phyloP scores from a whole-genome alignment of 129 eudicot genomes.

The Flaveria robusta region DNA sequence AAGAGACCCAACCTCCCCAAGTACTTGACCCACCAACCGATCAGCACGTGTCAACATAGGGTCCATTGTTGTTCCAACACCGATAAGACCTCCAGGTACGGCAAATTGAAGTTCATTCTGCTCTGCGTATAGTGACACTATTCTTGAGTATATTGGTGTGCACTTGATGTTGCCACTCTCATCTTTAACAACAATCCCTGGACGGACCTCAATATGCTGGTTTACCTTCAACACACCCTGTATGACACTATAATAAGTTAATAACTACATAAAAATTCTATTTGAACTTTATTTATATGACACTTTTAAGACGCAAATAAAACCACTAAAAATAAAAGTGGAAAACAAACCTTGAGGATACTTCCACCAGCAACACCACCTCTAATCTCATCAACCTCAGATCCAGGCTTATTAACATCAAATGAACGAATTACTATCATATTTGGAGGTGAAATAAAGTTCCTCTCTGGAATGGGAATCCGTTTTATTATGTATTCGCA shows the following conservation, averaged over 20 bases:
- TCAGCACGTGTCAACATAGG: constrained; percentile 99
- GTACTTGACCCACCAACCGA: constrained; percentile 95
- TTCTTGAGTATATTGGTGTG: constrained; percentile 93
- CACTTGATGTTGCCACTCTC: constrained; percentile 90
- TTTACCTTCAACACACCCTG: constrained; percentile 98
- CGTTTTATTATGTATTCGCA: constrained; percentile 85
- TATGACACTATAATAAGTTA: constrained; percentile 18
- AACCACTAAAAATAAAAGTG: background rate
- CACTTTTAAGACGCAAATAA: background rate
- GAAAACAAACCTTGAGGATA: constrained; percentile 70
- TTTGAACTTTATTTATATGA: background rate
- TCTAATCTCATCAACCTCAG: constrained; percentile 84
- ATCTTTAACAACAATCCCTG: constrained; percentile 93
- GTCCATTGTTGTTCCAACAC: constrained; percentile 99
- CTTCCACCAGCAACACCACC: constrained; percentile 99
- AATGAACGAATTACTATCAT: constrained; percentile 97
- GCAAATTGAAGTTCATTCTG: constrained; percentile 96
- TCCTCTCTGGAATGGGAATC: constrained; percentile 94
- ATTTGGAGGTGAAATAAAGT: constrained; percentile 92
- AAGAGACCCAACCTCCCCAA: constrained; percentile 97
- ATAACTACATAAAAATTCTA: background rate
- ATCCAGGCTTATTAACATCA: constrained; percentile 97
- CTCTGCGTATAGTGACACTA: constrained; percentile 89
- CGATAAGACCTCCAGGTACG: constrained; percentile 98
- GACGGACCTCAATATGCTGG: constrained; percentile 89